phyloP scores from a whole-genome alignment of 2,329 filamentous ascomycete genomes.

The Kalmusia sp. region DNA sequence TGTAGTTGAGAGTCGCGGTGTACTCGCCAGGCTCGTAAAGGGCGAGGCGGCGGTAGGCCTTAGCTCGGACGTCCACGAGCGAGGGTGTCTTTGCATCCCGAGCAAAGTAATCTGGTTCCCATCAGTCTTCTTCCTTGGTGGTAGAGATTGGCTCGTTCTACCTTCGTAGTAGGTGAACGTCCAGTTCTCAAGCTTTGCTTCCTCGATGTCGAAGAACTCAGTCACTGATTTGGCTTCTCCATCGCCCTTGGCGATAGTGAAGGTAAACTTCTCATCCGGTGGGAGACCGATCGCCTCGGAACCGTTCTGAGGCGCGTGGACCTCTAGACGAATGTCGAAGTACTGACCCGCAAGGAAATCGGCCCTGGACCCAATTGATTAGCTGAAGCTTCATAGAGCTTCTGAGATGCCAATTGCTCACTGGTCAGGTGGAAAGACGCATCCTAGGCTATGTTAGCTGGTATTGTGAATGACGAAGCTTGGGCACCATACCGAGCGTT shows the following conservation, averaged over 20 bases:
- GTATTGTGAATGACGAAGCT: neutral
- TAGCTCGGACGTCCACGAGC: conserved; percentile 80
- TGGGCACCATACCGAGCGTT: conserved; percentile 52
- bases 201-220: conserved; percentile 72
- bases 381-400: conserved; percentile 10
- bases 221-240: conserved; percentile 64
- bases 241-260: conserved; percentile 72
- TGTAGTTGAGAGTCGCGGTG: conserved; percentile 77
- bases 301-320: conserved; percentile 82
- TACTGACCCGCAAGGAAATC: conserved; percentile 85
- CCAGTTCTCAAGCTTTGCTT: conserved; percentile 81
- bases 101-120: conserved; percentile 70
- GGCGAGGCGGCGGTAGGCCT: conserved; percentile 77
- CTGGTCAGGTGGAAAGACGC: conserved; percentile 66
- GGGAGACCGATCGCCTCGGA: conserved; percentile 76
- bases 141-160: conserved; percentile 28
- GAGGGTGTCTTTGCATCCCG: conserved; percentile 72
- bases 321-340: conserved; percentile 83
- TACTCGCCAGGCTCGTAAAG: conserved; percentile 83
- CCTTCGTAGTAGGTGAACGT: conserved; percentile 84
- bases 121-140: conserved; percentile 8
- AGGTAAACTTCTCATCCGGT: conserved; percentile 77
- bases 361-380: conserved; percentile 53
- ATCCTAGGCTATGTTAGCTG: conserved; percentile 42
- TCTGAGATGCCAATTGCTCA: conserved; percentile 35